phyloP scores from a whole-genome alignment of 2,329 filamentous ascomycete genomes.

The Alternaria metachromatica region DNA sequence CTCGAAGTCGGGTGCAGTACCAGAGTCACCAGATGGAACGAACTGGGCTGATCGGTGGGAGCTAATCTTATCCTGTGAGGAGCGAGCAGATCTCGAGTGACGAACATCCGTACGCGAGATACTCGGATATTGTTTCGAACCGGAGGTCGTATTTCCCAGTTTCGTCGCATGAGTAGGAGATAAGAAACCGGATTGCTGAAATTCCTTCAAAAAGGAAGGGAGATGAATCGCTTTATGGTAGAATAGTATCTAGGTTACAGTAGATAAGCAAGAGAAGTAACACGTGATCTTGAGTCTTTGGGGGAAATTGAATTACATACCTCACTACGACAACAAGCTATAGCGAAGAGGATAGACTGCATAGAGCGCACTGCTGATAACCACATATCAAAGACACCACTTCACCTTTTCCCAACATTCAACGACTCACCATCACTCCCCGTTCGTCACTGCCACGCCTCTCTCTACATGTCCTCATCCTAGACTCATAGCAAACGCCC shows the following conservation, averaged over 20 bases:
- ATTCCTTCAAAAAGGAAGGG: too few species aligned
- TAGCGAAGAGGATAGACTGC: too few species aligned
- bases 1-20: background rate
- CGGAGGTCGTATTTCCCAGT: background rate
- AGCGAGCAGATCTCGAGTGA: too few species aligned
- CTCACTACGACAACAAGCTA: too few species aligned
- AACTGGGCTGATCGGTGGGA: background rate
- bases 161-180: background rate
- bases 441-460: background rate
- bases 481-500: too few species aligned
- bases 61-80: background rate
- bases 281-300: background rate
- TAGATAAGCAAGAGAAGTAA: background rate
- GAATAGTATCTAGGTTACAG: background rate
- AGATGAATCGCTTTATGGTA: background rate
- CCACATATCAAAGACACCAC: background rate
- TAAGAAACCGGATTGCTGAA: background rate
- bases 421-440: background rate
- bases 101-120: too few species aligned
- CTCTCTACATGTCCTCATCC: background rate
- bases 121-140: background rate
- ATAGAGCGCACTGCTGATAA: accelerated
- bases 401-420: background rate
- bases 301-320: too few species aligned
- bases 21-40: background rate